Evolutionary conservation across 768 basidiomycete genomes (phyloP), one percentile per base, ranked within the genome.

Genomic region (Suillus spraguei): DNA sequence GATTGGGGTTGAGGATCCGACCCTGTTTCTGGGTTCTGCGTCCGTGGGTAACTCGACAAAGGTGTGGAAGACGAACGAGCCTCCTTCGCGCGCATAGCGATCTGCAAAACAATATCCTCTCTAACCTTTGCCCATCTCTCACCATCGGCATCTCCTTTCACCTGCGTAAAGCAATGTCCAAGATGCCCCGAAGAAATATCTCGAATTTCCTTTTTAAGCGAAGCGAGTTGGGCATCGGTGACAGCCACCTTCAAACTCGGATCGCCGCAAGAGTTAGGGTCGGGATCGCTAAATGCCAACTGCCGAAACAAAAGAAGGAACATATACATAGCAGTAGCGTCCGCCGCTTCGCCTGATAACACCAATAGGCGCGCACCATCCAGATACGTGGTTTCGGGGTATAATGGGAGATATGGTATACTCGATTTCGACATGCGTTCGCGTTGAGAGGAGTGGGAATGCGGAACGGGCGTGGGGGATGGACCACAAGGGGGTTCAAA

Each of bases 381-480:
- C 60, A 96, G 86, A 73, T 91, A 91, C 5, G 88, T 80, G 5
- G 92, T 93, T 78, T 95, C 94, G 6, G 89, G 92, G 75, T 82
- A 87, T 42, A 76, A 76, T 60, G 82, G 77, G 39, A 81, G 74
- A 13, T 81, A 75, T 11, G 72, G 60, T 55, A 59, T 65, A 53
- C 70, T 68, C 52, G 70, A 68, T 61, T 67, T 69, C 60, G 75
- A 66, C 41, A 72, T 72, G 61, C 61, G 75, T 60, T 59, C 47
- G 47, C 47, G 47, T 49, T 49, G 47, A 76, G 62, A 71, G 68
- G 64, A 75, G 77, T 64, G 50, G 28, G 47, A 49, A 49, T 49
- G 47, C 7, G 22, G 47, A 28, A 49, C 47, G 47, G 22, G 47
- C 47, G 47, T 49, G 47, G 47, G 47, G 28, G 52, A 35, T n/a